phyloP scores from a whole-genome alignment of 176 grass and related monocot species.

The Hyparrhenia diplandra region DNA sequence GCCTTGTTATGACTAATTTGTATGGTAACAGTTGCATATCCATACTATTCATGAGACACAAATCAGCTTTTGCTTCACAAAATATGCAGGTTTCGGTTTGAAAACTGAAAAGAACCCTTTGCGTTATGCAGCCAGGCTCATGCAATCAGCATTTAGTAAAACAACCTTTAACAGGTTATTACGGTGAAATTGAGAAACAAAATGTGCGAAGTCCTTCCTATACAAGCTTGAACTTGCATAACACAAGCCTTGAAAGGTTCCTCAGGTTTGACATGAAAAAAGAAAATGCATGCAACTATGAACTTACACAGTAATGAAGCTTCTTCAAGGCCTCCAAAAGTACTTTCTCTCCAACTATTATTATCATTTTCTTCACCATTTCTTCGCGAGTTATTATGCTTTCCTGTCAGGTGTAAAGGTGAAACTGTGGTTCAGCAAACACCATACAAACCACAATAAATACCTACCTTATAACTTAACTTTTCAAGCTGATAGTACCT shows the following conservation, averaged over 20 bases:
- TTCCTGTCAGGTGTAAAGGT: conserved; percentile 37
- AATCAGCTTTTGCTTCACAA: neutral
- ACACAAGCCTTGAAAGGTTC: neutral
- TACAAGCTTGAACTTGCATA: neutral
- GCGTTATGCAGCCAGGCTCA: neutral
- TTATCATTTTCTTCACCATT: conserved; percentile 69
- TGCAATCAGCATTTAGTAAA: neutral
- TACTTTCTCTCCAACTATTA: conserved; percentile 65
- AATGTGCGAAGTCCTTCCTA: neutral
- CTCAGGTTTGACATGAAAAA: neutral
- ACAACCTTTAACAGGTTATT: neutral
- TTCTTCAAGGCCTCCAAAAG: conserved; percentile 56
- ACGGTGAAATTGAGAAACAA: neutral
- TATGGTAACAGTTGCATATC: neutral
- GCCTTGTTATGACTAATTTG: neutral
- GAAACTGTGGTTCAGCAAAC: conserved; percentile 5
- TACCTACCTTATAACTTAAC: neutral
- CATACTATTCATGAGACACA: neutral
- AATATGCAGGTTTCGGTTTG: neutral
- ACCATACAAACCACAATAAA: neutral
- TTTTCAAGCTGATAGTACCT: conserved; percentile 40
- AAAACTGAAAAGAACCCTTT: neutral
- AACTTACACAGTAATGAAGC: conserved; percentile 66
- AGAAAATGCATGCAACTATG: neutral
- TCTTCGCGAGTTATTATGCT: conserved; percentile 65